Base-by-base conservation (phyloP, 306 rosid genomes). In the Oemleria cerasiformis region DNA sequence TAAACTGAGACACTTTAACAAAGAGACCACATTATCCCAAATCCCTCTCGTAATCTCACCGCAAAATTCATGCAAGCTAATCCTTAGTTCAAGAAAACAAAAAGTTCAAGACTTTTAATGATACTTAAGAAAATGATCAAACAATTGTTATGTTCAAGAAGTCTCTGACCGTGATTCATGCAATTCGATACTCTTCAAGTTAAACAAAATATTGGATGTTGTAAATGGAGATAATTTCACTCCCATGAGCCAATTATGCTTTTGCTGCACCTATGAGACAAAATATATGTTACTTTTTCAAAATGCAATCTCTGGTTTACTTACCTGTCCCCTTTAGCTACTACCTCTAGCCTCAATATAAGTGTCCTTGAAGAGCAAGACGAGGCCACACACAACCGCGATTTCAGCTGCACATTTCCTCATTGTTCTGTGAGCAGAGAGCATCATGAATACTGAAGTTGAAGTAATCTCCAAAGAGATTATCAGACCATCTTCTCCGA, bases 401-500 rank as follows among this genome's bases (percentile, higher is more conserved):
- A 54, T 21, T 11, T 40, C 38, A 38, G 61, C 38, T 11, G 19
- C 36, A 38, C 19, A 7, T 53, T 12, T 20, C 63, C 49, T 30
- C 8, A 19, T 43, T 71, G 57, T 60, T 71, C 12, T 58, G 61
- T 21, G 42, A 54, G 4, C 53, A 70, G 30, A 15, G 19, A 10
- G 30, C 3, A 25, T 40, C 73, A 78, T 73, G 75, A 73, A 67
- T 63, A 2, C 66, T 14, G 73, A 70, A 36, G 73, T 79, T 12
- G 70, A 74, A 57, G 38, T 66, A 13, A 6, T 69, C 45, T 70
- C 79, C 2, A 74, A 58, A 20, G 76, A 74, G 14, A 51, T 48
- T n/a, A 49, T 79, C 69, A 70, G 47, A 56, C 83, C 83, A 4
- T 79, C 79, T 70, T 74, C 79, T 38, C 67, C 79, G n/a, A 75